Evolutionary conservation across 208 protist species (phyloP).

Genomic region (Leishmania aethiopica): DNA sequence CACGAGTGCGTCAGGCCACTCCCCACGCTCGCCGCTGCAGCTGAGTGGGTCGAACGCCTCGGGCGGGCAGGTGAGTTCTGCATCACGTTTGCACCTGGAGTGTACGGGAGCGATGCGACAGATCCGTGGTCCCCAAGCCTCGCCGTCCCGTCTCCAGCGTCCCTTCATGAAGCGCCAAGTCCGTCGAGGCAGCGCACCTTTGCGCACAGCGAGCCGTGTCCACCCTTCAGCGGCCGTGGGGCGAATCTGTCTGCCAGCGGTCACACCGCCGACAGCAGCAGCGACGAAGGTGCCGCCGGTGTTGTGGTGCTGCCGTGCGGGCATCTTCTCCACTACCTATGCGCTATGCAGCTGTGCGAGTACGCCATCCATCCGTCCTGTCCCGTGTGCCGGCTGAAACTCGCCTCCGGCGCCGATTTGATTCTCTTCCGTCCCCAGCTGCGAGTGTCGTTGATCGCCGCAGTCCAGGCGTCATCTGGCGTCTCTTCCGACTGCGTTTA

Average conservation of each 20-base stretch:
- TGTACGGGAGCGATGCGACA: conserved; percentile 25
- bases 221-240: background rate
- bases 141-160: background rate
- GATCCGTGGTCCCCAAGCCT: conserved; percentile 25
- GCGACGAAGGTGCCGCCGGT: conserved; percentile 18
- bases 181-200: background rate
- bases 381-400: conserved; percentile 68
- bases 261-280: background rate
- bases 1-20: background rate
- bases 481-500: no score
- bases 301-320: conserved; percentile 61
- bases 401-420: conserved; percentile 34
- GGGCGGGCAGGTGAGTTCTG: conserved; percentile 27
- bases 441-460: conserved; percentile 16
- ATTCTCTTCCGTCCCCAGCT: conserved; percentile 51
- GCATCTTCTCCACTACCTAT: conserved; percentile 77
- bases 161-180: background rate
- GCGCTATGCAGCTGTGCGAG: conserved; percentile 71
- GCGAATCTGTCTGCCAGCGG: background rate
- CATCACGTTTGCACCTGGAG: conserved; percentile 50
- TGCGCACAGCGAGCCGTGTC: background rate
- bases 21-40: conserved; percentile 7
- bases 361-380: conserved; percentile 44
- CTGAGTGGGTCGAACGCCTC: background rate
- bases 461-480: background rate